phyloP scores from a whole-genome alignment of 192 early-diverging fungal genomes.

The Mortierella claussenii region DNA sequence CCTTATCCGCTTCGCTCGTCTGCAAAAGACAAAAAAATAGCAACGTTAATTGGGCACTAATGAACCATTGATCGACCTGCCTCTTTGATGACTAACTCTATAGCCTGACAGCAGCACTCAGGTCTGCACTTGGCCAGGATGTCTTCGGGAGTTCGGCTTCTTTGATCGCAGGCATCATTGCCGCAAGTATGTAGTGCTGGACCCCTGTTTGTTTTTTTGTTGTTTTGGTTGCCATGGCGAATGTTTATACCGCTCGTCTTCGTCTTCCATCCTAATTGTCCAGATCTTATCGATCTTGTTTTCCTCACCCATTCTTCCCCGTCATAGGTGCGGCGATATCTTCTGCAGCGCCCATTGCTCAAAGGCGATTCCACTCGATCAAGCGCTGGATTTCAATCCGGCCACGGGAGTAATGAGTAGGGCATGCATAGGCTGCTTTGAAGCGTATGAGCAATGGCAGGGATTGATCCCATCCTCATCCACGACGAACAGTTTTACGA shows the following conservation, averaged over 20 bases:
- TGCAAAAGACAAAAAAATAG: too few species aligned
- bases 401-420: slow-evolving; percentile 32
- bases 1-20: too few species aligned
- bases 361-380: slow-evolving; percentile 42
- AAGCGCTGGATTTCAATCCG: slow-evolving; percentile 44
- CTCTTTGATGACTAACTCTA: too few species aligned
- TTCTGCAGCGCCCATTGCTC: slow-evolving; percentile 54
- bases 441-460: slow-evolving; percentile 49
- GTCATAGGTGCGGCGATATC: slow-evolving; percentile 9
- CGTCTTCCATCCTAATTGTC: neutral
- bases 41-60: too few species aligned
- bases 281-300: neutral
- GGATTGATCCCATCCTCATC: slow-evolving; percentile 19
- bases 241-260: slow-evolving; percentile 5
- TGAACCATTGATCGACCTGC: too few species aligned
- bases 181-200: slow-evolving; percentile 30
- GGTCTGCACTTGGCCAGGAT: slow-evolving; percentile 48
- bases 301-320: neutral
- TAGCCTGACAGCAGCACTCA: slow-evolving; percentile 45
- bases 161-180: slow-evolving; percentile 51
- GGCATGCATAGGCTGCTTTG: slow-evolving; percentile 44
- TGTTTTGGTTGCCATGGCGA: neutral
- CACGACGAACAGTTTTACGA: slow-evolving; percentile 1
- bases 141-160: slow-evolving; percentile 42
- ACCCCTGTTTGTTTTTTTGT: neutral